Conservation (phyloP, 108 stramenopile species). For the Nitzschia sp. region DNA sequence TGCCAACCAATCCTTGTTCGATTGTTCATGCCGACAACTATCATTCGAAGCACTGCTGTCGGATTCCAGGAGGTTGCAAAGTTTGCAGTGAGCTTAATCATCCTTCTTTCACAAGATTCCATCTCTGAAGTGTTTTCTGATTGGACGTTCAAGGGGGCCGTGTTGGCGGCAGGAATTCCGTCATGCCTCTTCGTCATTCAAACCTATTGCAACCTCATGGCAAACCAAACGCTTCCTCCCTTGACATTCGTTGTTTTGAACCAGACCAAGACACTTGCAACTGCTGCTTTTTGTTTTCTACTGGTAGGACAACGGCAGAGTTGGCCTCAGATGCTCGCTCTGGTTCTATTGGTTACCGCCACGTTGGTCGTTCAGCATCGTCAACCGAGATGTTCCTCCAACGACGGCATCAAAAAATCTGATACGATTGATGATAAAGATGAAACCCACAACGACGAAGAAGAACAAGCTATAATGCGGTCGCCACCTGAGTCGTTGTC, state of each 20-base stretch:
- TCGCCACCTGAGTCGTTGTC: no score
- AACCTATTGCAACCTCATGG: slow-evolving; percentile 69
- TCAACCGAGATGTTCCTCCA: no score
- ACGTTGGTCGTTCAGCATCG: slow-evolving; percentile 56
- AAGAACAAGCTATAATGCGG: no score
- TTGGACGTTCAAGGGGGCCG: slow-evolving; percentile 45
- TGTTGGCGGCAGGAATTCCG: slow-evolving; percentile 65
- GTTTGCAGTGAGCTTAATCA: slow-evolving; percentile 41
- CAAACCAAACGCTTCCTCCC: slow-evolving; percentile 74
- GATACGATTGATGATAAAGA: no score
- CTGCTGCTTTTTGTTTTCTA: slow-evolving; percentile 82
- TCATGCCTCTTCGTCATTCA: slow-evolving; percentile 78
- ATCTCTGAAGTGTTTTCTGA: slow-evolving; percentile 33
- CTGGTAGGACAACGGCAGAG: slow-evolving; percentile 73
- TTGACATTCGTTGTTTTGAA: slow-evolving; percentile 88
- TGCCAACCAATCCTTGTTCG: slow-evolving; percentile 72
- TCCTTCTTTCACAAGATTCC: slow-evolving; percentile 39
- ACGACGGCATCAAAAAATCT: slow-evolving; percentile 25
- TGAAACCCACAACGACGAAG: no score
- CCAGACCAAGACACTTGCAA: slow-evolving; percentile 88
- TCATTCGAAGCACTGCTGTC: slow-evolving; percentile 65
- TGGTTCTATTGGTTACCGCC: slow-evolving; percentile 64
- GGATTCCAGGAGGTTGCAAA: slow-evolving; percentile 62
- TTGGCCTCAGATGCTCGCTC: slow-evolving; percentile 60
- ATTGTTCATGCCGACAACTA: slow-evolving; percentile 60